These are phyloP conservation scores for Xylaria polymorpha DNA, from an alignment of 2,329 filamentous ascomycete species.

Conservation along the genomic window DNA sequence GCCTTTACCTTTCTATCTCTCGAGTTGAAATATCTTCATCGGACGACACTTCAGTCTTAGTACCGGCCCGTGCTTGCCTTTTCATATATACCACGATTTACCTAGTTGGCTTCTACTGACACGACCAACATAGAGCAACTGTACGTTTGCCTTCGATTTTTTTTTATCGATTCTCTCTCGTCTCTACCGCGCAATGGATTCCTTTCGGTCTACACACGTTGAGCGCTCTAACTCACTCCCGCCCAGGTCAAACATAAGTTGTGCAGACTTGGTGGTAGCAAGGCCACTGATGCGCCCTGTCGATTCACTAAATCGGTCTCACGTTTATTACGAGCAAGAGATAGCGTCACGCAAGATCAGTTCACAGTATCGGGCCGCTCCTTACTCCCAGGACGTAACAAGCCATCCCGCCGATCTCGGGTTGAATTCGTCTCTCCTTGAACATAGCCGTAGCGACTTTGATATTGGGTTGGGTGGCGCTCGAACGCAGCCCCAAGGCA, in stretches of 20 bases:
- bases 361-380: slow-evolving; percentile 28
- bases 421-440: slow-evolving; percentile 19
- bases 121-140: slow-evolving; percentile 28
- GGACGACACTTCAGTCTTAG: slow-evolving; percentile 35
- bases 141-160: slow-evolving; percentile 47
- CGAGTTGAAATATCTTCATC: slow-evolving; percentile 39
- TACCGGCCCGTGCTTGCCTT: slow-evolving; percentile 25
- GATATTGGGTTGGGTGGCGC: slow-evolving; percentile 49
- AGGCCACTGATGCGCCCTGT: slow-evolving; percentile 37
- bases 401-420: slow-evolving; percentile 24
- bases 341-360: slow-evolving; percentile 20
- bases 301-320: slow-evolving; percentile 43
- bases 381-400: slow-evolving; percentile 41
- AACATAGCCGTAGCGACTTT: slow-evolving; percentile 24
- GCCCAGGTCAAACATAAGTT: slow-evolving; percentile 51
- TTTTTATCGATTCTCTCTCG: slow-evolving; percentile 42
- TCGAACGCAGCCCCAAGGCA: slow-evolving; percentile 40
- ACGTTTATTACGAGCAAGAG: slow-evolving; percentile 32
- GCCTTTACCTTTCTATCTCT: slow-evolving; percentile 37
- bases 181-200: slow-evolving; percentile 47
- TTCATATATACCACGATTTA: slow-evolving; percentile 31
- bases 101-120: slow-evolving; percentile 18
- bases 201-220: slow-evolving; percentile 44
- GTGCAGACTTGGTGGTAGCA: slow-evolving; percentile 46
- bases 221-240: slow-evolving; percentile 52